Evolutionary conservation across 768 basidiomycete species (phyloP), one percentile per base, ranked within the genome.

Genomic region (Cystobasidium ongulense): DNA sequence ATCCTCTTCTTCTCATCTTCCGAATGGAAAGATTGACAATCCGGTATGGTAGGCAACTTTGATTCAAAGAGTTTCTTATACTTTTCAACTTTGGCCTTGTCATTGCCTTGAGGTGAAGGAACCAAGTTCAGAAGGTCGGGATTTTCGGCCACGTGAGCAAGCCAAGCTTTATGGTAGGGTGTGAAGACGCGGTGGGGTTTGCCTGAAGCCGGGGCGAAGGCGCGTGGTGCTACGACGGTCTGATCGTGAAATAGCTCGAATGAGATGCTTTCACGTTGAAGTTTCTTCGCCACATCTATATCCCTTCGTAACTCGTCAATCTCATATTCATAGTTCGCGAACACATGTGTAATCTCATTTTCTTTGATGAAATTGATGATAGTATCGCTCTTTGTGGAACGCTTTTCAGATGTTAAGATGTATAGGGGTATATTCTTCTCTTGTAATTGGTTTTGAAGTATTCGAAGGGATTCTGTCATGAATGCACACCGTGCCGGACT

Each of bases 241-340:
- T 68, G 66, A 23, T 68, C 66, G 46, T 68, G 66, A 25, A 68
- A 52, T 31, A 68, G n/a, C 25, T 50, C 66, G 15, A 68, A 50
- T 3, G 46, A 46, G 21, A 52, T 33, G 23, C 29, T 27, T 23
- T 31, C 25, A 63, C 23, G 3, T 17, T 52, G 27, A 3, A 68
- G 43, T 13, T 50, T 31, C 35, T 68, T n/a, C 21, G 66, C 66
- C 43, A 68, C 18, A 4, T 68, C 31, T 4, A 68, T 52, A 68
- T 68, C 66, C 18, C 66, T 1, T 8, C 66, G 39, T 18, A 68
- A 15, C 43, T 68, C 66, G 31, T 68, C 66, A 17, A 68, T 43
- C 31, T 68, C 66, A 29, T 68, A 68, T 43, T 68, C 66, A 43
- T 46, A 68, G 29, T 68, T 68, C 46, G 66, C 66, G 29, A 15